phyloP scores from a whole-genome alignment of 352 stramenopile genomes.

The Bremia lactucae region DNA sequence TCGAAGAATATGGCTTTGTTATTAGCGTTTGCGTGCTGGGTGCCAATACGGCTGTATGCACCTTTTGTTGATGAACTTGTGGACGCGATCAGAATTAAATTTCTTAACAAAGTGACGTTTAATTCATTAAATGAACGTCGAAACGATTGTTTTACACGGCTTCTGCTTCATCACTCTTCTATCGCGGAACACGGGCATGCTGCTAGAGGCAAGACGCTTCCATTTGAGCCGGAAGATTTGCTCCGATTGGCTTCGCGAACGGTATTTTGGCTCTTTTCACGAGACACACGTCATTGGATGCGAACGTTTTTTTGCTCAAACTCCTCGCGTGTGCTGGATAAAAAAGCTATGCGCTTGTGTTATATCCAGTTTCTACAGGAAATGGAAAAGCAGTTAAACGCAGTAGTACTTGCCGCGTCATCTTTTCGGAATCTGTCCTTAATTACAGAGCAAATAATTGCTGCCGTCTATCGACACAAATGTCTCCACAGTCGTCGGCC shows the following conservation, averaged over 20 bases:
- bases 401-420: slow-evolving; percentile 33
- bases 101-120: slow-evolving; percentile 19
- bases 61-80: slow-evolving; percentile 40
- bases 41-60: slow-evolving; percentile 30
- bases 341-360: slow-evolving; percentile 28
- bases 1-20: slow-evolving; percentile 59
- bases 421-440: slow-evolving; percentile 29
- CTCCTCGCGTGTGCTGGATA: slow-evolving; percentile 24
- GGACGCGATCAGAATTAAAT: slow-evolving; percentile 25
- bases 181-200: background rate
- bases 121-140: slow-evolving; percentile 7
- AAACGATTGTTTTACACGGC: slow-evolving; percentile 37
- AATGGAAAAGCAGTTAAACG: slow-evolving; percentile 34
- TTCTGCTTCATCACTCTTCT: slow-evolving; percentile 32
- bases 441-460: slow-evolving; percentile 51
- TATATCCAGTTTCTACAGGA: slow-evolving; percentile 36
- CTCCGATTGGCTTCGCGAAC: slow-evolving; percentile 30
- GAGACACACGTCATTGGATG: slow-evolving; percentile 31
- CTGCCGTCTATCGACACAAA: slow-evolving; percentile 44
- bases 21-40: slow-evolving; percentile 37
- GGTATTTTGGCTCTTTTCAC: slow-evolving; percentile 41
- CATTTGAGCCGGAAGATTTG: slow-evolving; percentile 29
- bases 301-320: slow-evolving; percentile 34
- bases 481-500: slow-evolving; percentile 33
- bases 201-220: slow-evolving; percentile 1